Evolutionary conservation across 306 rosid species (phyloP).

Genomic region (Cucurbita argyrosperma): DNA sequence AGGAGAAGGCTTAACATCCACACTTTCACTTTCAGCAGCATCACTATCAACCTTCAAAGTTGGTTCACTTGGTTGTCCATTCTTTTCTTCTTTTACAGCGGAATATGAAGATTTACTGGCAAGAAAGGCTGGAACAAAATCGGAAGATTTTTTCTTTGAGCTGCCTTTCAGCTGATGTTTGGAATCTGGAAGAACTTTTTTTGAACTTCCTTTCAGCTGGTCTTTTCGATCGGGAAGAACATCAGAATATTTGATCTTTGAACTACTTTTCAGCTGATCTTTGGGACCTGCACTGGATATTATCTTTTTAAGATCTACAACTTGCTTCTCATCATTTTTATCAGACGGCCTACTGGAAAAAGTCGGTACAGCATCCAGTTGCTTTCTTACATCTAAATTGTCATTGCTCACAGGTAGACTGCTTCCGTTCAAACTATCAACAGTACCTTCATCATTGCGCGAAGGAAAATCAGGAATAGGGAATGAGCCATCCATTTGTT

Average conservation of each 20-base stretch:
- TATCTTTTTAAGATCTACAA: constrained; percentile 12
- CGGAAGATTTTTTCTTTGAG: neutral
- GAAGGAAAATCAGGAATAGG: constrained; percentile 13
- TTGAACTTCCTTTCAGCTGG: neutral
- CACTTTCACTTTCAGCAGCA: constrained; percentile 12
- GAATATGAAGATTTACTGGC: neutral
- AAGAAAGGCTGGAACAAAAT: neutral
- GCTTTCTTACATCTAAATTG: constrained; percentile 24
- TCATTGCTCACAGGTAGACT: constrained; percentile 17
- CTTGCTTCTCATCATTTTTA: constrained; percentile 19
- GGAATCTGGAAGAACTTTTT: neutral
- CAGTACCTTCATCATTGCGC: constrained; percentile 5
- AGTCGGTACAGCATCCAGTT: constrained; percentile 15
- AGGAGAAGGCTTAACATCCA: constrained; percentile 39
- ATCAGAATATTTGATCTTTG: neutral
- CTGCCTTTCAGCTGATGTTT: neutral
- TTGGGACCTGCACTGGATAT: constrained; percentile 1
- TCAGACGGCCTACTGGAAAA: constrained; percentile 12
- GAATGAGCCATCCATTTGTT: constrained; percentile 15
- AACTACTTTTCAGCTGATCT: neutral
- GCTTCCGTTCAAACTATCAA: constrained; percentile 21
- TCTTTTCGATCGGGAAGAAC: neutral
- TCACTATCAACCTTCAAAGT: constrained; percentile 10
- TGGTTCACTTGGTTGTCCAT: neutral
- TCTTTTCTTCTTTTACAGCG: neutral